Base-by-base conservation (phyloP, 495 filamentous ascomycete genomes). In the Lophiotrema nucula region DNA sequence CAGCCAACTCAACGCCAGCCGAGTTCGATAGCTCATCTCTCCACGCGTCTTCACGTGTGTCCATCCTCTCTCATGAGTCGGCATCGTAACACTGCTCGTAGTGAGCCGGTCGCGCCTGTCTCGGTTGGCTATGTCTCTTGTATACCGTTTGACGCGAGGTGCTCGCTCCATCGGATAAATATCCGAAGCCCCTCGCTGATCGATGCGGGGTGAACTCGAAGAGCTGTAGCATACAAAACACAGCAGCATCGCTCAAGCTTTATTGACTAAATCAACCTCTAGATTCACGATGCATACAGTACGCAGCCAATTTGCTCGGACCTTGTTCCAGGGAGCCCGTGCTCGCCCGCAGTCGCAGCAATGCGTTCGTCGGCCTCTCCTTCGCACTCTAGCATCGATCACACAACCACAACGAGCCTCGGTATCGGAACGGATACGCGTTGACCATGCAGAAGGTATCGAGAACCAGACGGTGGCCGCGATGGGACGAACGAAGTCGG, bases 401-500 rank as follows among this genome's bases (percentile, higher is more conserved):
- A 51, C 55, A 16, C 10, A 16, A n/a, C 33, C 23, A 4, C 39
- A 1, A n/a, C 55, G 45, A 1, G 48, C 56, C 22, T 25, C 37
- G 3, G 27, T 47, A 13, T 19, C 56, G 2, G 10, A 18, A 6
- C 5, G 16, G 1, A 16, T 28, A 25, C 58, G 50, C 35, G 49
- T 54, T 18, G 53, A 62, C 35, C 50, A 54, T 54, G 43, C 49
- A 28, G 58, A 53, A 44, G 49, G 42, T 24, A 18, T 35, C 31
- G 56, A 53, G 18, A 67, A 67, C 56, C 50, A 51, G 10, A 35
- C 50, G 6, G 66, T 69, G 3, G 68, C 66, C 12, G 70, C 68
- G 4, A 48, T 69, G 46, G 70, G 70, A 6, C 53, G 55, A 21
- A 70, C 67, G 2, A 67, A 56, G 22, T 60, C 49, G n/a, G 70